A percentile compares a stretch with the other conserved stretches of the same genome.
These are phyloP conservation scores for Monilinia polystroma DNA, from an alignment of 2,329 filamentous ascomycete species.

Conservation along the genomic window DNA sequence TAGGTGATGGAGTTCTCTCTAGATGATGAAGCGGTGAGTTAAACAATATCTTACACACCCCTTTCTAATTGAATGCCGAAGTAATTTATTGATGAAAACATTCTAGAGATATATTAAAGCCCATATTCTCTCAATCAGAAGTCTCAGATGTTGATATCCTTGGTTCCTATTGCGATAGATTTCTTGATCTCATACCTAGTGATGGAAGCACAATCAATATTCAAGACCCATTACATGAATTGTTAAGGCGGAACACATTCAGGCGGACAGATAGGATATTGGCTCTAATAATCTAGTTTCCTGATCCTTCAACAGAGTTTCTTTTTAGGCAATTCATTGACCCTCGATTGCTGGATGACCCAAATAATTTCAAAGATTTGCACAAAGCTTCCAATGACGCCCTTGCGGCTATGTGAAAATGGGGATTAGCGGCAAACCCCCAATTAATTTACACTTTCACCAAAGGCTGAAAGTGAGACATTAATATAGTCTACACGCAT, in stretches of 20 bases:
- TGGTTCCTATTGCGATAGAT: conserved; percentile 15
- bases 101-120: conserved; percentile 18
- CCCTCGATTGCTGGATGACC: not conserved
- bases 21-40: not conserved
- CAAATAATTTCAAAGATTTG: conserved; percentile 10
- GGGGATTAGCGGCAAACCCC: not conserved
- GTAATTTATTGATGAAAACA: not conserved
- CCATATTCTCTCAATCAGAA: conserved; percentile 5
- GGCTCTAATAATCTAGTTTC: not conserved
- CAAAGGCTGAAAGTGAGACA: conserved; percentile 13
- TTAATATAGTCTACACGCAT: conserved; percentile 45
- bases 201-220: conserved; percentile 12
- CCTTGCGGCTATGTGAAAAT: conserved; percentile 3
- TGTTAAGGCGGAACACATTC: not conserved
- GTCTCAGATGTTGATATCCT: too few species aligned
- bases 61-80: not conserved
- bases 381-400: conserved; percentile 3
- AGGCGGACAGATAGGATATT: too few species aligned
- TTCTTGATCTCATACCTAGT: not conserved
- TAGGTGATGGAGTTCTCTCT: conserved; percentile 13
- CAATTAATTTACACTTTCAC: conserved; percentile 1
- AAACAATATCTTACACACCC: not conserved
- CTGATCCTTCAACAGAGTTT: conserved; percentile 15
- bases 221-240: not conserved
- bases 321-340: conserved; percentile 15